Conservation (phyloP, 495 filamentous ascomycete species). For the Cudoniella acicularis region DNA sequence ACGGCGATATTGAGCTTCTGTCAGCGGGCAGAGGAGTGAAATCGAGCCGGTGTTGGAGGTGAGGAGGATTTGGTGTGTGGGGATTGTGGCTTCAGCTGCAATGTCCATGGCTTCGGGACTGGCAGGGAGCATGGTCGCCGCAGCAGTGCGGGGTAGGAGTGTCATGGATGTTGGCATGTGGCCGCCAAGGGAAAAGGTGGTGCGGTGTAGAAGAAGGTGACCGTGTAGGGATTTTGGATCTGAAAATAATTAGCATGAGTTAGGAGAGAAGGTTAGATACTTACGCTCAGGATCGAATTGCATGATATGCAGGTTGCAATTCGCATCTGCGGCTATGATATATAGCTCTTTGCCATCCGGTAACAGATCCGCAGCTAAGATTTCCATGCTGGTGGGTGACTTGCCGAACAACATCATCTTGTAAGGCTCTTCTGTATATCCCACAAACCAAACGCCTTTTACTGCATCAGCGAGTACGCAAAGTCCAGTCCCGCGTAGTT, state of each 20-base stretch:
- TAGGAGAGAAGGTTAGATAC: conserved; percentile 22
- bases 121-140: conserved; percentile 39
- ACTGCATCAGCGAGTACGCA: conserved; percentile 82
- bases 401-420: conserved; percentile 94
- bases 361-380: conserved; percentile 80
- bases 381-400: conserved; percentile 67
- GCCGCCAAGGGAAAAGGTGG: conserved; percentile 77
- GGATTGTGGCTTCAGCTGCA: conserved; percentile 22
- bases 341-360: conserved; percentile 80
- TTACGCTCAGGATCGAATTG: conserved; percentile 90
- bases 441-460: conserved; percentile 92
- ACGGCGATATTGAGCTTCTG: conserved; percentile 78
- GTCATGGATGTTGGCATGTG: conserved; percentile 70
- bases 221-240: conserved; percentile 93
- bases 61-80: conserved; percentile 60
- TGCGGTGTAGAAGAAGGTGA: conserved; percentile 77
- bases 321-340: conserved; percentile 78
- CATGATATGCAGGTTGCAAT: conserved; percentile 79
- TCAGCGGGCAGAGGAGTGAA: conserved; percentile 69
- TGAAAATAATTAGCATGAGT: conserved; percentile 30
- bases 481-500: conserved; percentile 76
- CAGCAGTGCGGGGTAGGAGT: conserved; percentile 64
- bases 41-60: conserved; percentile 72
- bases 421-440: conserved; percentile 93
- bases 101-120: conserved; percentile 28